These are phyloP conservation scores for Raphanus sativus DNA, from an alignment of 345 rosid genomes.

Conservation along the genomic window DNA sequence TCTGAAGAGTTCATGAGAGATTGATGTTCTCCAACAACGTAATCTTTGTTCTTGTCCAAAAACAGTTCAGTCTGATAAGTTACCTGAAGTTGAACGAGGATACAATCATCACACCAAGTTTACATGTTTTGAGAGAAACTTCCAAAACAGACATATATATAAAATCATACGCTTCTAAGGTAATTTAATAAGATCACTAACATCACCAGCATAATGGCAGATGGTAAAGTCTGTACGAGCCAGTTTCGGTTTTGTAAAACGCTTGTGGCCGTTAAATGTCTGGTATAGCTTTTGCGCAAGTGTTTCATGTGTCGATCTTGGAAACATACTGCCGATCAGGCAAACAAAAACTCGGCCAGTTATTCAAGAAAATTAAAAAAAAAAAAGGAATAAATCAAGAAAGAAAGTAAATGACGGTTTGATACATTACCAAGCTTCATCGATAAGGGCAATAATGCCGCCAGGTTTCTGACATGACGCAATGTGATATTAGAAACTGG, in stretches of 20 bases:
- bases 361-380: not conserved
- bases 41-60: slow-evolving; percentile 96
- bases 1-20: slow-evolving; percentile 72
- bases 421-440: slow-evolving; percentile 86
- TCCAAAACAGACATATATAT: not conserved
- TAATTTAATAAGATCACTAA: slow-evolving; percentile 40
- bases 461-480: slow-evolving; percentile 87
- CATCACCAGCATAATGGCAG: slow-evolving; percentile 97
- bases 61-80: slow-evolving; percentile 93
- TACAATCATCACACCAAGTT: slow-evolving; percentile 4
- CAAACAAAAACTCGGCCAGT: slow-evolving; percentile 31
- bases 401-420: slow-evolving; percentile 2
- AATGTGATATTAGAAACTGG: slow-evolving; percentile 32
- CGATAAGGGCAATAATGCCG: slow-evolving; percentile 94
- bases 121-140: not conserved
- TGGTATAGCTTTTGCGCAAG: slow-evolving; percentile 95
- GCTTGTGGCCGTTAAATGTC: slow-evolving; percentile 80
- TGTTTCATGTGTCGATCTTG: slow-evolving; percentile 96
- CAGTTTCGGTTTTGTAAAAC: slow-evolving; percentile 91
- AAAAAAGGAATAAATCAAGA: not conserved
- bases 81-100: slow-evolving; percentile 51
- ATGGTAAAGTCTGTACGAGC: slow-evolving; percentile 93
- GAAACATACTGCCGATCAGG: slow-evolving; percentile 76
- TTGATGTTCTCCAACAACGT: slow-evolving; percentile 93
- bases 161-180: slow-evolving; percentile 21